These are phyloP conservation scores for Tolypocladium amazonense DNA, from an alignment of 2,329 filamentous ascomycete genomes.

Conservation along the genomic window DNA sequence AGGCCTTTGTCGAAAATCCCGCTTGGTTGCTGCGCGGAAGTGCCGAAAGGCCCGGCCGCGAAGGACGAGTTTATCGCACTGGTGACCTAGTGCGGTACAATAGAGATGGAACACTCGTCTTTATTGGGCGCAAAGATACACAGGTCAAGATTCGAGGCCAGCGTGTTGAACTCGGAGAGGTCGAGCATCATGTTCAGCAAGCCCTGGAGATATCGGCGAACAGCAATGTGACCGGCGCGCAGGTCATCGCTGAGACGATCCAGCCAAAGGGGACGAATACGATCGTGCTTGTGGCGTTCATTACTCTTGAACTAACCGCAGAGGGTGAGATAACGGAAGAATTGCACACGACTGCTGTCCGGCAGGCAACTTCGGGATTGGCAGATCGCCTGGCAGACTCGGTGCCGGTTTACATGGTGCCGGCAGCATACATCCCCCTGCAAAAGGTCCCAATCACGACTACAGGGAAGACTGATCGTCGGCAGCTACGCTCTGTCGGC, in stretches of 20 bases:
- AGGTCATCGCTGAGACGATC: conserved; percentile 5
- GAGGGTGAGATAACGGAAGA: background rate
- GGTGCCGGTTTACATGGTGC: conserved; percentile 9
- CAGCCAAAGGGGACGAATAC: conserved; percentile 1
- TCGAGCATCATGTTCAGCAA: conserved; percentile 7
- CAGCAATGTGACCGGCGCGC: background rate
- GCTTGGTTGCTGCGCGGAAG: conserved; percentile 3
- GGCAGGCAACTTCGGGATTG: background rate
- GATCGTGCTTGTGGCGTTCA: conserved; percentile 5
- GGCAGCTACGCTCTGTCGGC: conserved; percentile 3
- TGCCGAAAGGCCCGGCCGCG: background rate
- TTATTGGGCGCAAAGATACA: conserved; percentile 39
- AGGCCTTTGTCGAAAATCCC: conserved; percentile 10
- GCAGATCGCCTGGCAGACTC: conserved; percentile 2
- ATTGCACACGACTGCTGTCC: background rate
- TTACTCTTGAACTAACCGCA: background rate
- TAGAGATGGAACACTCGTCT: conserved; percentile 21
- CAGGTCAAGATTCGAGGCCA: conserved; percentile 47
- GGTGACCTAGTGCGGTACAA: conserved; percentile 34
- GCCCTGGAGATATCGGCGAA: background rate
- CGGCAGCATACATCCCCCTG: conserved; percentile 6
- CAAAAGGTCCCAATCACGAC: conserved; percentile 5
- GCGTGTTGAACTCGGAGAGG: conserved; percentile 30
- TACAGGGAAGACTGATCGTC: conserved; percentile 8
- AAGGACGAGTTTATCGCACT: conserved; percentile 28